Conservation (phyloP, 1,139 yeast genomes). For the Saccharomycopsis phalli region DNA sequence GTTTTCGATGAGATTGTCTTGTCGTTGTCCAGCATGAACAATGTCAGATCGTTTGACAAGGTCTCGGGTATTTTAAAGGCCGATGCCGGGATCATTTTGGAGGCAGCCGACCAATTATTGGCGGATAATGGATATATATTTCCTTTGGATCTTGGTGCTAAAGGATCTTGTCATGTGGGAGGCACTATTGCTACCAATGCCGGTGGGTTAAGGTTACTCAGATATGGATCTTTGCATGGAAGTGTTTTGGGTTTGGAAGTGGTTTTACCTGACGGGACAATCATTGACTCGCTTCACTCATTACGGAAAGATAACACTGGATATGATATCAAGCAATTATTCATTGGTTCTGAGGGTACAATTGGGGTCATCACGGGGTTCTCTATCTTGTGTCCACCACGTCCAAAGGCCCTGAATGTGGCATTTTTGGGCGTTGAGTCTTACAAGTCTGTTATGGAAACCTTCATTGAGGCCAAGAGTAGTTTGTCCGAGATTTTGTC, state of each 20-base stretch:
- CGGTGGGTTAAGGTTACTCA: conserved; percentile 80
- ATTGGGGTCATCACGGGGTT: conserved; percentile 86
- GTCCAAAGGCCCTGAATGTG: conserved; percentile 80
- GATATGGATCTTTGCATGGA: conserved; percentile 93
- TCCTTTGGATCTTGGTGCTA: conserved; percentile 94
- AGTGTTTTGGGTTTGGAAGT: conserved; percentile 86
- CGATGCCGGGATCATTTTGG: conserved; percentile 88
- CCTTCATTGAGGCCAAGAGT: conserved; percentile 68
- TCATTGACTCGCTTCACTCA: conserved; percentile 70
- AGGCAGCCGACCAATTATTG: conserved; percentile 71
- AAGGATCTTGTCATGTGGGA: conserved; percentile 95
- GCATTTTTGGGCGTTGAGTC: conserved; percentile 80
- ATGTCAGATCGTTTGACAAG: conserved; percentile 71
- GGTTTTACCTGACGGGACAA: conserved; percentile 82
- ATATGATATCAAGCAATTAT: conserved; percentile 81
- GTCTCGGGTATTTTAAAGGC: conserved; percentile 80
- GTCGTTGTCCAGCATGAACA: conserved; percentile 62
- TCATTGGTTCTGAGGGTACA: conserved; percentile 91
- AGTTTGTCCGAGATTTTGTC: conserved; percentile 82
- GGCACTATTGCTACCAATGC: conserved; percentile 96
- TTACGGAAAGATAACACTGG: conserved; percentile 93
- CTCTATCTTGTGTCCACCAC: conserved; percentile 83
- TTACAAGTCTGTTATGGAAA: conserved; percentile 73
- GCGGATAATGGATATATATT: conserved; percentile 80
- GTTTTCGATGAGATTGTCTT: conserved; percentile 84